Base-by-base conservation (phyloP, 495 filamentous ascomycete genomes). In the Alectoria sarmentosa region DNA sequence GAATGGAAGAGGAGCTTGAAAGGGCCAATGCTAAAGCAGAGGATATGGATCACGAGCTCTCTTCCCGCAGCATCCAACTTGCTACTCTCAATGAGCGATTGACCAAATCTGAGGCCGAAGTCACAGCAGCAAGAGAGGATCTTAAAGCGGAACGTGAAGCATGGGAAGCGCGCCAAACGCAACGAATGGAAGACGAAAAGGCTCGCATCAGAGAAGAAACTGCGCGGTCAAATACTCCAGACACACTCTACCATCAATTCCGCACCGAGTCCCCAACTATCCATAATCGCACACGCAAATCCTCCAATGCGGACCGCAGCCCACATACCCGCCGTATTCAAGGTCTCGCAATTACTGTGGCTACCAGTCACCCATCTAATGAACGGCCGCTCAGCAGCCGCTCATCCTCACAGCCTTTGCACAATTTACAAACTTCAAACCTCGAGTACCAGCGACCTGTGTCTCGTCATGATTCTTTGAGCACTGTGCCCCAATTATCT, bases 1-100 rank as follows among this genome's bases (percentile, higher is more conserved):
- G 84, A 44, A 75, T 88, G 15, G 92, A 97, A 69, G 89, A 96
- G 66, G 90, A 96, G 57, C 76, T 96, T 17, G 92, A 96, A 69
- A 82, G 80, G 62, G 77, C 86, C 30, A 85, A 82, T 68, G 85
- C 86, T 46, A 81, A 82, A 38, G 79, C 89, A 60, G 82, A 86
- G 17, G 84, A 82, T 28, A 77, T 91, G 11, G 78, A 84, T 58
- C 74, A 73, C 66, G 81, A 83, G 55, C 74, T 87, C 6, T 71
- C 82, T 19, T 81, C 86, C 42, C 83, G 84, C 55, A 84, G 81
- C 44, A 75, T 82, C n/a, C 82, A 89, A 69, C 64, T 89, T n/a
- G 82, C 86, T 63, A 78, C 79, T 60, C 73, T 90, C 34, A 83
- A 86, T 56, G 81, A 81, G 59, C 83, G 83, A 37, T 80, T 90